phyloP scores from a whole-genome alignment of 2,329 filamentous ascomycete genomes.

The Hymenoscyphus salicellus region DNA sequence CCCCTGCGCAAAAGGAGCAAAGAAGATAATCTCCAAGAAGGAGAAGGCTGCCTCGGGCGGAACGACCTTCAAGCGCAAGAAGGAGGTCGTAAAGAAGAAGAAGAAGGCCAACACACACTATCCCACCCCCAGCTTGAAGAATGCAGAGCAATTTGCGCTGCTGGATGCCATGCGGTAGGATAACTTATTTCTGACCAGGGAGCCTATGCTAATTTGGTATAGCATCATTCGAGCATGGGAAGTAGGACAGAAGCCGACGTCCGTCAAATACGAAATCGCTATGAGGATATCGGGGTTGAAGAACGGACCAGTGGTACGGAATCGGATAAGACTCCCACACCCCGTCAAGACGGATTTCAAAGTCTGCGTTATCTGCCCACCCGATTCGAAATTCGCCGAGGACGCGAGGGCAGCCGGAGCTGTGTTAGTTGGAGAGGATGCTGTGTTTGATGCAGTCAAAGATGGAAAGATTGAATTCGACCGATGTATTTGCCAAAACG shows the following conservation, averaged over 20 bases:
- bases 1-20: constrained; percentile 15
- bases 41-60: constrained; percentile 17
- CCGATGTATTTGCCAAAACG: constrained; percentile 78
- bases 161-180: constrained; percentile 87
- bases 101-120: constrained; percentile 36
- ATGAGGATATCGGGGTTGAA: constrained; percentile 79
- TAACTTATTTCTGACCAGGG: constrained; percentile 26
- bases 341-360: constrained; percentile 84
- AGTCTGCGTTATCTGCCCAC: constrained; percentile 88
- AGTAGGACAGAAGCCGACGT: constrained; percentile 72
- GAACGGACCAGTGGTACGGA: constrained; percentile 82
- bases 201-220: constrained; percentile 17
- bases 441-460: constrained; percentile 74
- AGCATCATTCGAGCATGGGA: constrained; percentile 91
- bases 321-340: constrained; percentile 82
- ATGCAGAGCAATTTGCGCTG: constrained; percentile 67
- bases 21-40: constrained; percentile 28
- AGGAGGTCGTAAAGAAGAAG: constrained; percentile 31
- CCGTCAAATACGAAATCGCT: constrained; percentile 83
- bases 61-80: constrained; percentile 35
- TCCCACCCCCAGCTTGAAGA: constrained; percentile 37
- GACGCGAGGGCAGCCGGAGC: constrained; percentile 78
- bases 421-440: constrained; percentile 77
- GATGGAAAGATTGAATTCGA: constrained; percentile 80
- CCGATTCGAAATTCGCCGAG: constrained; percentile 68